Conservation (phyloP, 2,329 filamentous ascomycete species). For the Cytospora schulzeri region DNA sequence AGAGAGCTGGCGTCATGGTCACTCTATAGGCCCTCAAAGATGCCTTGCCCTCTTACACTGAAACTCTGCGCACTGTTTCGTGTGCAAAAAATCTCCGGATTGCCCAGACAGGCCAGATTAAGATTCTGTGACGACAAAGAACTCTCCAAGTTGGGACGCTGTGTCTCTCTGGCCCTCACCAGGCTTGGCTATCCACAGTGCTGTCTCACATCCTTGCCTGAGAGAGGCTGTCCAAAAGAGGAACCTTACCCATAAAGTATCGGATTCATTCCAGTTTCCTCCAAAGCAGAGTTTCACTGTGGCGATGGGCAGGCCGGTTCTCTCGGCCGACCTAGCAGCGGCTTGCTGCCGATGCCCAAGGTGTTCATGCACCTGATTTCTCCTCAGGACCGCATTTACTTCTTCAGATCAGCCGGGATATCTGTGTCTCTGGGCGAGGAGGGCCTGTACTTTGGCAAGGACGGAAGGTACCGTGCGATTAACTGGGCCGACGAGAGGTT, state of each 20-base stretch:
- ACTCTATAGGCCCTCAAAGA: constrained; percentile 9
- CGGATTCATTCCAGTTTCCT: constrained; percentile 25
- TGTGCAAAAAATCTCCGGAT: not conserved
- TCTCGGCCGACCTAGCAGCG: constrained; percentile 18
- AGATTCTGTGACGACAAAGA: not conserved
- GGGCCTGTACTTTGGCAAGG: constrained; percentile 16
- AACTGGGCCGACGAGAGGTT: constrained; percentile 11
- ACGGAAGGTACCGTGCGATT: constrained; percentile 5
- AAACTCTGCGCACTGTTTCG: not conserved
- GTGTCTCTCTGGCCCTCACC: constrained; percentile 10
- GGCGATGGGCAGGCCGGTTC: not conserved
- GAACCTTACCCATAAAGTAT: constrained; percentile 17
- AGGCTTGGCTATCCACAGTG: constrained; percentile 14
- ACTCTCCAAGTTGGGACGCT: not conserved
- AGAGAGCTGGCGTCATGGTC: constrained; percentile 18
- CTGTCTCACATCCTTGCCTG: constrained; percentile 24
- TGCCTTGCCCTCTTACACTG: not conserved
- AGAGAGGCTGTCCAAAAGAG: constrained; percentile 13
- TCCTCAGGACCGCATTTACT: constrained; percentile 15
- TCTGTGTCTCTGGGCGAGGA: constrained; percentile 10
- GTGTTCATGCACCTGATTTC: constrained; percentile 21
- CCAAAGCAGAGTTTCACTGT: constrained; percentile 18
- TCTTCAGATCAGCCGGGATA: constrained; percentile 14
- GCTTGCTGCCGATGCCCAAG: not conserved
- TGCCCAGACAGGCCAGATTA: constrained; percentile 1